A percentile compares a stretch with the other conserved stretches of the same genome.
phyloP scores from a whole-genome alignment of 805 yeast genomes.

The Wickerhamomyces chaumierensis region DNA sequence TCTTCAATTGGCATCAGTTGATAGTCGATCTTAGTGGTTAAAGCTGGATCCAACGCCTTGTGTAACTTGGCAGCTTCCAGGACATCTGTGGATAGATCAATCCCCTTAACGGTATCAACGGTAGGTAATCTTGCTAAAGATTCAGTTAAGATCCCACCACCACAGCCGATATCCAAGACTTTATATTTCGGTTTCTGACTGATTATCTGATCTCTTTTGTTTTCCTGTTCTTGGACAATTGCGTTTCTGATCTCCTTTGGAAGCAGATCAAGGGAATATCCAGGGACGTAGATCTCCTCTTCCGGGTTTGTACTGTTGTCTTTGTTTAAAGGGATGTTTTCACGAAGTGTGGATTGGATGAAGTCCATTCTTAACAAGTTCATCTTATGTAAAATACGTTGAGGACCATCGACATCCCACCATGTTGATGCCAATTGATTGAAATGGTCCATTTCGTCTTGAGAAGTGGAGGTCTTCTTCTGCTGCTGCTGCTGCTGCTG shows the following conservation, averaged over 20 bases:
- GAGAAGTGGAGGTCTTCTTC: slow-evolving; percentile 28
- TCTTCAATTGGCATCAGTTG: slow-evolving; percentile 53
- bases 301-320: slow-evolving; percentile 2
- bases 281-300: slow-evolving; percentile 55
- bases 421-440: slow-evolving; percentile 83
- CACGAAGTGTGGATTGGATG: slow-evolving; percentile 47
- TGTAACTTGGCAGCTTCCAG: slow-evolving; percentile 71
- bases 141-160: slow-evolving; percentile 93
- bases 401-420: slow-evolving; percentile 97
- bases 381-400: slow-evolving; percentile 90
- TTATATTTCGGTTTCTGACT: slow-evolving; percentile 22
- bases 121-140: slow-evolving; percentile 68
- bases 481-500: not conserved
- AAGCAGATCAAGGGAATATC: slow-evolving; percentile 56
- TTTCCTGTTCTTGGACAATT: slow-evolving; percentile 40
- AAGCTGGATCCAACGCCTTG: slow-evolving; percentile 49
- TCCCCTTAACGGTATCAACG: slow-evolving; percentile 58
- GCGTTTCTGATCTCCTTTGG: slow-evolving; percentile 42
- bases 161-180: slow-evolving; percentile 90
- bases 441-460: slow-evolving; percentile 71
- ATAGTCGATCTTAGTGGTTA: slow-evolving; percentile 48
- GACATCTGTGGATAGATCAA: slow-evolving; percentile 80
- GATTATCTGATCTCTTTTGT: slow-evolving; percentile 27
- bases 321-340: slow-evolving; percentile 8
- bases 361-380: slow-evolving; percentile 84